Base-by-base conservation (phyloP, 2,329 filamentous ascomycete genomes). In the Ceratocystis destructans region DNA sequence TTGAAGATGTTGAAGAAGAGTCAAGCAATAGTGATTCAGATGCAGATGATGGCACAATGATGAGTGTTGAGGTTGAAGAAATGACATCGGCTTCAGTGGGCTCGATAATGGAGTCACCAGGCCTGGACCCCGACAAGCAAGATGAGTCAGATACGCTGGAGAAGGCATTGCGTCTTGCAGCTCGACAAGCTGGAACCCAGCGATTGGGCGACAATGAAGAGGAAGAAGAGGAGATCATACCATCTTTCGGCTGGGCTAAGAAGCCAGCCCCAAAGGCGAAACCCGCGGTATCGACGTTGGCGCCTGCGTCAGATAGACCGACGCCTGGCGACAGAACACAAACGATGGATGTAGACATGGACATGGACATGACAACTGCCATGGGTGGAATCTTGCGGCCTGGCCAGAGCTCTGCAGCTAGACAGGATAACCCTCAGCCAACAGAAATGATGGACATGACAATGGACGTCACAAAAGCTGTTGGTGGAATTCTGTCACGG, bases 401-500 rank as follows among this genome's bases (percentile, higher is more conserved):
- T 3, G 55, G 53, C 7, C 53, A 57, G 53, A 22, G 28, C 17
- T 17, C 55, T 17, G 55, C 55, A n/a, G 17, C 55, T 2, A 31
- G 28, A n/a, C 55, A 22, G n/a, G 12, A 17, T 3, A 37, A 33
- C 10, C n/a, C 45, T 15, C 28, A 64, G 53, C 28, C 61, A 12
- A 81, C 82, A 22, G 82, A 84, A 69, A 89, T 91, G 44, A 87
- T 95, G 80, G 89, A 92, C 48, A 86, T 95, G 80, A 94, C 90
- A 25, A 96, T 97, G 93, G 93, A 97, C 71, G 89, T 96, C 6
- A 96, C 93, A 1, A 85, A 84, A 65, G 89, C 85, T 7, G 79
- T 96, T 64, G 93, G 93, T 7, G 83, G 87, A 2, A 96, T 97
- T 65, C 75, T 96, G 22, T 77, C 80, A 4, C 79, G 77, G 61